Percentiles rank a stretch among this genome's conserved stretches.
Conservation (phyloP, 306 rosid species). For the Cercis canadensis region DNA sequence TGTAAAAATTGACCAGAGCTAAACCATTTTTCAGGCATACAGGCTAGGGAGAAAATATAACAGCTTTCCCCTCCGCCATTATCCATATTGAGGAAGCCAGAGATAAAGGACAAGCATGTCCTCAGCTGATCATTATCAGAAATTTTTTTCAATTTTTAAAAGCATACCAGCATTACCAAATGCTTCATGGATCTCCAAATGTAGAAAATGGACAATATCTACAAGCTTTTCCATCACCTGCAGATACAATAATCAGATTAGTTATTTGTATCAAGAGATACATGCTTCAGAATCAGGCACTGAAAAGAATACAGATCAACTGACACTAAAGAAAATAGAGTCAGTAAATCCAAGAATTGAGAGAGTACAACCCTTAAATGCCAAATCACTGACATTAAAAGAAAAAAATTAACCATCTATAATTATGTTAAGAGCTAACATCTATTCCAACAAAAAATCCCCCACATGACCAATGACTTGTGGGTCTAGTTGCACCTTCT, state of each 20-base stretch:
- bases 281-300: slow-evolving; percentile 23
- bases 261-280: slow-evolving; percentile 9
- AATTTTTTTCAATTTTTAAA: slow-evolving; percentile 35
- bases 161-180: slow-evolving; percentile 90
- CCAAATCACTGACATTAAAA: slow-evolving; percentile 16
- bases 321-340: slow-evolving; percentile 9
- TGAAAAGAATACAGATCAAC: slow-evolving; percentile 22
- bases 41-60: slow-evolving; percentile 14
- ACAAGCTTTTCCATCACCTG: slow-evolving; percentile 98
- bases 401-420: slow-evolving; percentile 20
- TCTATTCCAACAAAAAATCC: background rate
- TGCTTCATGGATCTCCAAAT: slow-evolving; percentile 90
- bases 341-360: slow-evolving; percentile 28
- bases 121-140: slow-evolving; percentile 32
- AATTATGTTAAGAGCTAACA: slow-evolving; percentile 13
- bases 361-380: slow-evolving; percentile 20
- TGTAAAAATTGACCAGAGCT: too few relatives aligned
- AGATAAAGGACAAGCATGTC: slow-evolving; percentile 1
- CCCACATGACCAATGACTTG: slow-evolving; percentile 11
- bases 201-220: slow-evolving; percentile 81
- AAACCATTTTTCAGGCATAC: slow-evolving; percentile 8
- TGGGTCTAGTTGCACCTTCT: too few relatives aligned
- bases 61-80: background rate
- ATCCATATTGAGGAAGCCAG: slow-evolving; percentile 17
- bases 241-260: slow-evolving; percentile 45